phyloP scores from a whole-genome alignment of 805 yeast genomes.

The Schizosaccharomyces osmophilus region DNA sequence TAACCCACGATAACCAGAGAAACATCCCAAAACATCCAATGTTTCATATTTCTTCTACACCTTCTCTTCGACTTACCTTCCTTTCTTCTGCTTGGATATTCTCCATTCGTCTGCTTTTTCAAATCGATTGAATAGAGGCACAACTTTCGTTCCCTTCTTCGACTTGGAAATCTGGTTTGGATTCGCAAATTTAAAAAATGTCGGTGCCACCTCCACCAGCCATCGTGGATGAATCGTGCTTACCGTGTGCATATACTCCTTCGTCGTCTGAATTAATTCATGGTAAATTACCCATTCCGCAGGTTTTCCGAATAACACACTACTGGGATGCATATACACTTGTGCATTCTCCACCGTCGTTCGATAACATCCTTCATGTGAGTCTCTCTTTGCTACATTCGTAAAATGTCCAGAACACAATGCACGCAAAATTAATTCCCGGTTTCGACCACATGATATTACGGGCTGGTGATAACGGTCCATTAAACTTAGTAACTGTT shows the following conservation, averaged over 20 bases:
- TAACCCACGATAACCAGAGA: too few species aligned
- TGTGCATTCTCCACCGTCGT: slow-evolving; percentile 17
- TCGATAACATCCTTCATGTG: slow-evolving; percentile 25
- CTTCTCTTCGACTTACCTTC: not conserved
- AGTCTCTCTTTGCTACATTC: slow-evolving; percentile 38
- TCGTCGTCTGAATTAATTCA: slow-evolving; percentile 60
- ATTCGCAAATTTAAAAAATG: slow-evolving; percentile 43
- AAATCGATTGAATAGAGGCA: slow-evolving; percentile 42
- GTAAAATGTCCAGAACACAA: slow-evolving; percentile 47
- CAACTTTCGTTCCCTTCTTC: slow-evolving; percentile 38
- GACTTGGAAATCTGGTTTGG: slow-evolving; percentile 24
- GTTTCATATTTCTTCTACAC: too few species aligned
- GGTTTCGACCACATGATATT: slow-evolving; percentile 14
- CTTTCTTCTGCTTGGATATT: slow-evolving; percentile 22
- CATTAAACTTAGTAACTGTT: slow-evolving; percentile 36
- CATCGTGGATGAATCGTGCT: slow-evolving; percentile 37
- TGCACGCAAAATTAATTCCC: slow-evolving; percentile 24
- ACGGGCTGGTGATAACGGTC: slow-evolving; percentile 12
- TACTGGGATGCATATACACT: slow-evolving; percentile 68
- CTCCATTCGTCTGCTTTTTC: slow-evolving; percentile 55
- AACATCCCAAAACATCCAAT: too few species aligned
- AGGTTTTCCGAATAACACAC: slow-evolving; percentile 51
- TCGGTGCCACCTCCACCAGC: slow-evolving; percentile 53
- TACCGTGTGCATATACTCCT: slow-evolving; percentile 58
- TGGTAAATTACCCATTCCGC: slow-evolving; percentile 55